These are phyloP conservation scores for Pythium dissimile DNA, from an alignment of 352 stramenopile species.

Conservation along the genomic window DNA sequence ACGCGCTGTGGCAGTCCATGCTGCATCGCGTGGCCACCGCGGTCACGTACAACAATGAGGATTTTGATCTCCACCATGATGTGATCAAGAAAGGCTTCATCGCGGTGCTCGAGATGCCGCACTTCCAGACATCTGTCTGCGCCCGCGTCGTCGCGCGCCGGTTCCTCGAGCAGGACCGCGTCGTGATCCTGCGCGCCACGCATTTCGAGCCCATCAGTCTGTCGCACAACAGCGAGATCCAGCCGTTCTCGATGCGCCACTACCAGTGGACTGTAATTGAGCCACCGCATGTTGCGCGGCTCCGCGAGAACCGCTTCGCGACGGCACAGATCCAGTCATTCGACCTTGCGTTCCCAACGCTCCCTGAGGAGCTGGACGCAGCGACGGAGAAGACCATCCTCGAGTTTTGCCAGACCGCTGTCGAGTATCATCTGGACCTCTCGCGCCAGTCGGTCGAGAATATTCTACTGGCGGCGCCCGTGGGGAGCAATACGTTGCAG, in stretches of 20 bases:
- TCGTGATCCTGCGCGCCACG: conserved; percentile 39
- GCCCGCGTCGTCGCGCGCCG: conserved; percentile 34
- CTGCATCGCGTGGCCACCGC: not conserved
- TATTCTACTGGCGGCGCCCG: not conserved
- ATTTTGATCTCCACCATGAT: conserved; percentile 4
- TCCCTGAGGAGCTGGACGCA: not conserved
- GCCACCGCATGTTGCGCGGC: conserved; percentile 1
- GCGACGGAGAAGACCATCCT: not conserved
- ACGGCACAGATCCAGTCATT: conserved; percentile 14
- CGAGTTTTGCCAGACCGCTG: conserved; percentile 8
- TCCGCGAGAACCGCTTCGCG: conserved; percentile 1
- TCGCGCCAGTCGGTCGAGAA: conserved; percentile 13
- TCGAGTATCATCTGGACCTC: conserved; percentile 13
- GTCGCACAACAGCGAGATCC: not conserved
- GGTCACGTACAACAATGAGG: not conserved
- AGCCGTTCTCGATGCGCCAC: conserved; percentile 6
- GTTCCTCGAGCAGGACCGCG: conserved; percentile 28
- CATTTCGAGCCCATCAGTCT: conserved; percentile 27
- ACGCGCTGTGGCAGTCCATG: conserved; percentile 9
- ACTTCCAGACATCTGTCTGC: conserved; percentile 23
- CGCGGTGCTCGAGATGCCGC: conserved; percentile 1
- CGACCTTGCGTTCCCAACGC: conserved; percentile 7
- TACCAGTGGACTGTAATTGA: conserved; percentile 13
- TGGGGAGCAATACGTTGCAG: not conserved
- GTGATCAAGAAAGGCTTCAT: conserved; percentile 9